Evolutionary conservation across 805 yeast genomes (phyloP), one percentile per base, ranked within the genome.

Genomic region (Yarrowia yakushimensis): DNA sequence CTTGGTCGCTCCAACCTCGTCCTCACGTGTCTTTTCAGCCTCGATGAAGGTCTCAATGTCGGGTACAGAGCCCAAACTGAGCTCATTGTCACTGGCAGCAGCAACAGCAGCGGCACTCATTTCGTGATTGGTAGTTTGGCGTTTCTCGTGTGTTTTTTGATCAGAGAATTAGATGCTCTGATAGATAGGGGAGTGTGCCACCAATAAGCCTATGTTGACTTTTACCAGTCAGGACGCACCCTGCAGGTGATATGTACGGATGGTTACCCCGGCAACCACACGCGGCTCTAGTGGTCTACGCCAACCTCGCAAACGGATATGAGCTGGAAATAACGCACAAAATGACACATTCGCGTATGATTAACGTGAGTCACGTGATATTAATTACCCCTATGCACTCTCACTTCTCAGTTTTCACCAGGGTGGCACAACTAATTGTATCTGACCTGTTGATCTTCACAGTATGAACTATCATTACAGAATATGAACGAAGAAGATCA

Each of bases 61-160:
- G 8, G 59, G 59, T 11, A 52, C 43, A 12, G 59, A 52, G 18
- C 33, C 59, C 31, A 52, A 23, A 17, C 59, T 52, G 25, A 52
- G 15, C 27, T 52, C 59, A 20, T 25, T 34, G 18, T 52, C 43
- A 33, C 31, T 33, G 22, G 59, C 36, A 0, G 28, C 17, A 6
- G 27, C 43, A 33, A 23, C 23, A n/a, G 59, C 36, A 0, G 28
- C 17, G 5, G 27, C 13, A 18, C 27, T 45, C 52, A 45, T 45
- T 3, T 27, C 30, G 33, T 17, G 22, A 5, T 10, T 10, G 23
- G 7, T 42, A 4, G 13, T 27, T n/a, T n/a, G 46, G 27, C 22
- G 13, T 42, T 2, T 25, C 15, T n/a, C 0, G 46, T 22, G 46
- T 10, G 46, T 42, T 23, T 22, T 41, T 20, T n/a, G n/a, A n/a